These are phyloP conservation scores for Carex scoparia DNA, from an alignment of 176 grass and related monocot species.

Conservation along the genomic window DNA sequence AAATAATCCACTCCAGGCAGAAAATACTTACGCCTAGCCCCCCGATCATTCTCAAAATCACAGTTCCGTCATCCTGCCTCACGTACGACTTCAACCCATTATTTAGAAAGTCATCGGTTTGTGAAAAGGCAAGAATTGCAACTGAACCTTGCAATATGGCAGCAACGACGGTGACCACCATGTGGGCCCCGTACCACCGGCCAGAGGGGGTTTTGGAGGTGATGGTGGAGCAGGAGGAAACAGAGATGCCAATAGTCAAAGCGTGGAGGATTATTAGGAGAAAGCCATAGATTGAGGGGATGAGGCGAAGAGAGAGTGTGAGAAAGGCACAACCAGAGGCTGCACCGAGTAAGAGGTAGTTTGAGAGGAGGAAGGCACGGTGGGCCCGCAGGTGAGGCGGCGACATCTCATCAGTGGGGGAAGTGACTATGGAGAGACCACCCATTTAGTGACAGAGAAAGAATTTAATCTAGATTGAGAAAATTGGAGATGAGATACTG, in stretches of 20 bases:
- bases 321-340: constrained; percentile 94
- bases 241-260: constrained; percentile 65
- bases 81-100: constrained; percentile 69
- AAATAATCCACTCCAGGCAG: constrained; percentile 85
- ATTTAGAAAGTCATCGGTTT: constrained; percentile 55
- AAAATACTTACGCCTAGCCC: constrained; percentile 84
- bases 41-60: constrained; percentile 93
- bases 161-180: constrained; percentile 53
- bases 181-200: constrained; percentile 76
- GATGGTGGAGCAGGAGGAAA: constrained; percentile 68
- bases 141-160: constrained; percentile 93
- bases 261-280: constrained; percentile 94
- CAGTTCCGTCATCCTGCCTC: constrained; percentile 70
- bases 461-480: neutral
- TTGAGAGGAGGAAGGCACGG: constrained; percentile 70
- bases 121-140: constrained; percentile 73
- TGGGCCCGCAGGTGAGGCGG: constrained; percentile 58
- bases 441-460: constrained; percentile 35
- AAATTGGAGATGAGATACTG: neutral
- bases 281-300: constrained; percentile 83
- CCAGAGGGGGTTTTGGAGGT: constrained; percentile 43
- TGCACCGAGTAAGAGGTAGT: constrained; percentile 87
- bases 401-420: constrained; percentile 48
- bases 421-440: constrained; percentile 66
- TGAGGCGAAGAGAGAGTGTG: constrained; percentile 89